These are phyloP conservation scores for Sphagnum magellanicum DNA, from an alignment of 228 moss, liverwort and hornwort species.

Conservation along the genomic window DNA sequence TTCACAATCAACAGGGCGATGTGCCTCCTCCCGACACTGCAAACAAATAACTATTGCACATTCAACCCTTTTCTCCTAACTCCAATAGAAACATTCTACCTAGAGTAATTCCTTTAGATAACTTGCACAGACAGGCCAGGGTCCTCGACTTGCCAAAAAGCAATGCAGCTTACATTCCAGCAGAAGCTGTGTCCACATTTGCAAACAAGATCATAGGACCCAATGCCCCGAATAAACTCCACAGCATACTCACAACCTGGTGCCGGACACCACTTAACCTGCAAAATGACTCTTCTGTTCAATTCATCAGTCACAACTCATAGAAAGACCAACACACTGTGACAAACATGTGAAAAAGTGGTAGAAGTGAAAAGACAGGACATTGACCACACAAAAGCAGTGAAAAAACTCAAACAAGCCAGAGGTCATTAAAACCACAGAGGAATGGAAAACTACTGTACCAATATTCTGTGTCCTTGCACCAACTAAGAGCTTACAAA, in stretches of 20 bases:
- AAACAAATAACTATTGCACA: neutral
- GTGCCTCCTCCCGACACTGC: constrained; percentile 89
- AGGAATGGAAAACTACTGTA: too few species aligned
- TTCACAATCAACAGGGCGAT: constrained; percentile 95
- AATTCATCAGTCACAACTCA: too few species aligned
- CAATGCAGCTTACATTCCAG: constrained; percentile 71
- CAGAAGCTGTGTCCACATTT: constrained; percentile 91
- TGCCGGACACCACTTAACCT: constrained; percentile 98
- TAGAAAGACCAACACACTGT: too few species aligned
- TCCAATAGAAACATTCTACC: neutral
- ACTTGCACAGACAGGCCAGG: neutral
- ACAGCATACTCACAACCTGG: constrained; percentile 96
- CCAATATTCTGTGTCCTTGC: too few species aligned
- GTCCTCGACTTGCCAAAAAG: neutral
- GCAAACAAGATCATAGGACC: constrained; percentile 84
- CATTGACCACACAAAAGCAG: too few species aligned
- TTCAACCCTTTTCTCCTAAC: too few species aligned
- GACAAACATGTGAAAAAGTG: too few species aligned
- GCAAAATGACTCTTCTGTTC: neutral
- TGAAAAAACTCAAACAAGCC: too few species aligned
- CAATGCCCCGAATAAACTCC: constrained; percentile 74
- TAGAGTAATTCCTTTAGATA: neutral
- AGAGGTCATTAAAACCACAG: too few species aligned
- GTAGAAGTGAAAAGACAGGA: too few species aligned
- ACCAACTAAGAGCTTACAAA: too few species aligned